phyloP scores from a whole-genome alignment of 352 stramenopile species.

The Thalassiosira sp. region DNA sequence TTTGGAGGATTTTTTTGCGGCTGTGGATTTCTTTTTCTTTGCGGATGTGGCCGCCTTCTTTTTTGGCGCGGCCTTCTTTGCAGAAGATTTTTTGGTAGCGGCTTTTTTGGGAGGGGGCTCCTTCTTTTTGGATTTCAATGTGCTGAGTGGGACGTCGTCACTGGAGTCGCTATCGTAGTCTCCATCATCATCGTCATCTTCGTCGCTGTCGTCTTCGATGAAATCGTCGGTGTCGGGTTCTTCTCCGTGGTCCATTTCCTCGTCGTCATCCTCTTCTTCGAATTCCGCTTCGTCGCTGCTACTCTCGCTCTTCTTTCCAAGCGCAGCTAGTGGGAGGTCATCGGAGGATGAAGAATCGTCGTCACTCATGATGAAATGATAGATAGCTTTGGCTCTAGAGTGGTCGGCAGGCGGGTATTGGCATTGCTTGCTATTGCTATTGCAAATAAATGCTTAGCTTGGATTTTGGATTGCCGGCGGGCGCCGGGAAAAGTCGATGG shows the following conservation, averaged over 20 bases:
- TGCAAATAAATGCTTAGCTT: slow-evolving; percentile 1
- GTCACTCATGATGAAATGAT: slow-evolving; percentile 21
- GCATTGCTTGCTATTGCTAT: background rate
- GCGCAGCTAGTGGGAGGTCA: slow-evolving; percentile 33
- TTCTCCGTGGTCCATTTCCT: slow-evolving; percentile 44
- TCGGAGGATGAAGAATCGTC: slow-evolving; percentile 36
- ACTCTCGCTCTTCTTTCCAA: slow-evolving; percentile 24
- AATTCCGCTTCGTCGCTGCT: slow-evolving; percentile 41
- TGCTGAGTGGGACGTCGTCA: slow-evolving; percentile 71
- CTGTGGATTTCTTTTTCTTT: slow-evolving; percentile 37
- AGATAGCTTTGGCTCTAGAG: background rate
- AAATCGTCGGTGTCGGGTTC: slow-evolving; percentile 43
- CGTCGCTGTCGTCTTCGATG: slow-evolving; percentile 46
- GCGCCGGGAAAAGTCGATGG: too few relatives aligned
- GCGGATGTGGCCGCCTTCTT: slow-evolving; percentile 42
- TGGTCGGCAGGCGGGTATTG: background rate
- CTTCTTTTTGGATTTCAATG: slow-evolving; percentile 48
- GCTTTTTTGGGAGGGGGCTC: slow-evolving; percentile 51
- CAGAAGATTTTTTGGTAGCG: slow-evolving; percentile 27
- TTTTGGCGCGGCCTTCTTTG: slow-evolving; percentile 45
- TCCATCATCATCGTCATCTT: slow-evolving; percentile 37
- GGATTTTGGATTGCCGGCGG: too few relatives aligned
- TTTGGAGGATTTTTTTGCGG: slow-evolving; percentile 16
- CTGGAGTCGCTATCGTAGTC: slow-evolving; percentile 41
- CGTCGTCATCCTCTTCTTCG: slow-evolving; percentile 44